Percentiles rank a stretch among this genome's conserved stretches.
Evolutionary conservation across 805 yeast genomes (phyloP).

Genomic region (Metschnikowia arizonensis): DNA sequence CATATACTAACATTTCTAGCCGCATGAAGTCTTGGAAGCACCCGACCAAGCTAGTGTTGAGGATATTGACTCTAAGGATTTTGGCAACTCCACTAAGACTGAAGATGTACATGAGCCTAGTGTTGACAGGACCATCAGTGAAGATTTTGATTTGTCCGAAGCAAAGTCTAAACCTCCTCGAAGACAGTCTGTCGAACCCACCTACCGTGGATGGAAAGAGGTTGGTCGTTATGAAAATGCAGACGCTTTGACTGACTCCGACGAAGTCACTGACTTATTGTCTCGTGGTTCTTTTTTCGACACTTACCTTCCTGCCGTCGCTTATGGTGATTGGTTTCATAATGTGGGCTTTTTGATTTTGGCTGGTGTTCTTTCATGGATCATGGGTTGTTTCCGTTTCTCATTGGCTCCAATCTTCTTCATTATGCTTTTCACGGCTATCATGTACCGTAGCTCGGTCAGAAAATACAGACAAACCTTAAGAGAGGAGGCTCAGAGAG

Average conservation of each 20-base stretch:
- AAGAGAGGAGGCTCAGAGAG: constrained; percentile 81
- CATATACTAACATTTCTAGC: constrained; percentile 24
- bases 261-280: constrained; percentile 66
- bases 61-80: constrained; percentile 13
- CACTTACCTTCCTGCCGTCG: constrained; percentile 64
- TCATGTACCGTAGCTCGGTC: constrained; percentile 79
- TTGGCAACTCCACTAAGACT: constrained; percentile 1
- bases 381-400: constrained; percentile 71
- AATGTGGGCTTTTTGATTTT: constrained; percentile 66
- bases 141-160: constrained; percentile 33
- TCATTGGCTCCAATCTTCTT: constrained; percentile 79
- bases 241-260: constrained; percentile 61
- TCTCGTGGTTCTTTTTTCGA: constrained; percentile 72
- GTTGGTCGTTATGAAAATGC: constrained; percentile 81
- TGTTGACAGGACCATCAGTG: constrained; percentile 31
- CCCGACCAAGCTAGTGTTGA: constrained; percentile 25
- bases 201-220: constrained; percentile 91
- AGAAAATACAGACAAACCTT: constrained; percentile 71
- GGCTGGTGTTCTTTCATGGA: constrained; percentile 71
- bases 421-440: constrained; percentile 54
- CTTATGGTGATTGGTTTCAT: constrained; percentile 96
- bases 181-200: constrained; percentile 56
- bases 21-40: constrained; percentile 31
- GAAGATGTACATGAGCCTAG: constrained; percentile 12
- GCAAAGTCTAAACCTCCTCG: constrained; percentile 37